Evolutionary conservation across 2,329 filamentous ascomycete genomes (phyloP), one percentile per base, ranked within the genome.

Genomic region (Zymoseptoria crescenta): DNA sequence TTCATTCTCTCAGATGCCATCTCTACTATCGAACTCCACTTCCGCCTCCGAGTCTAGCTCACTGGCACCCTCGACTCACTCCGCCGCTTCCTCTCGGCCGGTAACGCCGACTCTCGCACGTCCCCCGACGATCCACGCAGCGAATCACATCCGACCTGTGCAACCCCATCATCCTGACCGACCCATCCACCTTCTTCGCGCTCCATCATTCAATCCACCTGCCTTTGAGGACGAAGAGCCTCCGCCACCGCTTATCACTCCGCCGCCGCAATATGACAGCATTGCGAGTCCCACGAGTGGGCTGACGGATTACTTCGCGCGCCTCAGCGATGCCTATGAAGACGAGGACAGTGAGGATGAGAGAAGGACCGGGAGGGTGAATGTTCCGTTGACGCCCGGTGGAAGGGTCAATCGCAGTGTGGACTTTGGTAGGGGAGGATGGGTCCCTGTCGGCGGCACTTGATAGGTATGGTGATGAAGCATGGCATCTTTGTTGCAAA

Each of bases 201-300:
- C 85, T 5, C 92, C 92, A 0, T 95, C 90, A 0, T 96, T 91
- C 75, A 91, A 91, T 60, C 92, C 92, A 1, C 91, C 92, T 0
- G 84, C 89, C 0, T 96, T 96, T 69, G 87, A 94, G 62, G 90
- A 90, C 4, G 88, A 95, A 56, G 81, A 85, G 4, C 86, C 88
- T 0, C 88, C 89, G 3, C 88, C 88, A 55, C 85, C 87, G 0
- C 73, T 88, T 16, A 79, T 88, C 64, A 95, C 91, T 0, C 91
- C 91, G 1, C 92, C 92, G 7, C 92, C 92, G 0, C 85, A 88
- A 59, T 96, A 96, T 71, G 89, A 93, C 60, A 80, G 81, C 3
- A 88, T 95, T 45, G 84, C 94, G 1, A 88, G 87, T 16, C 90
- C 72, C 73, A 91, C 76, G 74, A 86, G 73, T 10, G 83, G 83